phyloP scores from a whole-genome alignment of 768 basidiomycete genomes.

The Trametopsis cervina region DNA sequence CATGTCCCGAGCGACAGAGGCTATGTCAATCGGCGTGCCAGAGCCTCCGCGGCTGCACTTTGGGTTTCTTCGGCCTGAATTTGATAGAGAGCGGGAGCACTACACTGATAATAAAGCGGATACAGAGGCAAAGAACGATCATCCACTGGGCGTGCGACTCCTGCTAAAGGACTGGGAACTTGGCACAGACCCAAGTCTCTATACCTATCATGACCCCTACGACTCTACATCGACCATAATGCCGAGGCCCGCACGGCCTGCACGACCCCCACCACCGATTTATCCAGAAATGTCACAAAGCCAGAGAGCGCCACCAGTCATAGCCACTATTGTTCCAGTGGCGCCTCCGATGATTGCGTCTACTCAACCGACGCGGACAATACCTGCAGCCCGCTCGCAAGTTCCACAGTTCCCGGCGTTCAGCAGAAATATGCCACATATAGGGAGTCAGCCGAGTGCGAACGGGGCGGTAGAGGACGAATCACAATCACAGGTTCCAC shows the following conservation, averaged over 20 bases:
- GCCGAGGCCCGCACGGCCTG: background rate
- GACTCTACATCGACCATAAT: constrained; percentile 12
- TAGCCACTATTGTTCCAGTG: constrained; percentile 24
- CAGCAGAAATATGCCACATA: constrained; percentile 1
- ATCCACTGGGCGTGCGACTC: constrained; percentile 50
- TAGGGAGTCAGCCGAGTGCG: constrained; percentile 16
- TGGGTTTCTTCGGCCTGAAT: constrained; percentile 51
- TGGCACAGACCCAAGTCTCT: constrained; percentile 43
- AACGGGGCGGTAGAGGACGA: background rate
- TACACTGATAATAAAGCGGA: constrained; percentile 15
- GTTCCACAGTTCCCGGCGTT: background rate
- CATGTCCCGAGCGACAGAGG: constrained; percentile 45
- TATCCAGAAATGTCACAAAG: background rate
- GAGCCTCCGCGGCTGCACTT: constrained; percentile 56
- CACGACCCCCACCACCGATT: too few species aligned
- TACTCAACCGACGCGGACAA: constrained; percentile 10
- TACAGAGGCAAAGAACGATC: constrained; percentile 19
- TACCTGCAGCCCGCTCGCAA: constrained; percentile 3
- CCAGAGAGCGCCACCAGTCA: constrained; percentile 26
- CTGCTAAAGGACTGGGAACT: constrained; percentile 65
- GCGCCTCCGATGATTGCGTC: constrained; percentile 15
- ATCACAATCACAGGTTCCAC: constrained; percentile 31
- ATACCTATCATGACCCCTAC: constrained; percentile 52
- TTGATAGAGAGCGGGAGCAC: constrained; percentile 22
- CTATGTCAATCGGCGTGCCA: constrained; percentile 40